A percentile compares a stretch with the other conserved stretches of the same genome.
These are phyloP conservation scores for Daldinia bambusicola DNA, from an alignment of 495 filamentous ascomycete genomes.

Conservation along the genomic window DNA sequence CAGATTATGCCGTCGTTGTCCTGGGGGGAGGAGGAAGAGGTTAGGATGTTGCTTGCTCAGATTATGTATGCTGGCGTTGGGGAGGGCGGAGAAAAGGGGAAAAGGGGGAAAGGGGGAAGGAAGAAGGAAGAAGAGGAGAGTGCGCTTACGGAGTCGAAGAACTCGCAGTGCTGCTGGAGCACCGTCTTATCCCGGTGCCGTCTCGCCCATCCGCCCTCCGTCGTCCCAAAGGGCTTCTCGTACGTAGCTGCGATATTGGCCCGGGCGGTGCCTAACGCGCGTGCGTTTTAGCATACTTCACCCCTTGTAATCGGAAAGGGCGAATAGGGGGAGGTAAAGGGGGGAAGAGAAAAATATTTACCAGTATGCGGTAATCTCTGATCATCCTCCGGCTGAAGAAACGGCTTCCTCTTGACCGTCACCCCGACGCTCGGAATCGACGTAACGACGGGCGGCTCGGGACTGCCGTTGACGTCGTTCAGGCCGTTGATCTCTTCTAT, in stretches of 20 bases:
- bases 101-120: too few species aligned
- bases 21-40: constrained; percentile 1
- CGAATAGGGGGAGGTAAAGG: too few species aligned
- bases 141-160: constrained; percentile 48
- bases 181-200: constrained; percentile 45
- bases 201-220: constrained; percentile 31
- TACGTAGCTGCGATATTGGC: constrained; percentile 52
- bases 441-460: constrained; percentile 13
- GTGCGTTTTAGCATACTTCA: background rate
- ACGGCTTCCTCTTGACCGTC: constrained; percentile 43
- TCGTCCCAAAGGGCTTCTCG: constrained; percentile 48
- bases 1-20: constrained; percentile 64
- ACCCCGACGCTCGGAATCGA: constrained; percentile 38
- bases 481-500: constrained; percentile 7
- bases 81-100: too few species aligned
- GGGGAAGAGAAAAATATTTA: background rate
- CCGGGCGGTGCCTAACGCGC: constrained; percentile 43
- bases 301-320: too few species aligned
- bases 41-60: too few species aligned
- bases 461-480: constrained; percentile 9
- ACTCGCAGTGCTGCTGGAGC: constrained; percentile 65
- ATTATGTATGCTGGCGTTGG: too few species aligned
- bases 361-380: constrained; percentile 40
- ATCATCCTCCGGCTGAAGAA: constrained; percentile 40
- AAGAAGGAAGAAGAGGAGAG: background rate